A percentile compares a stretch with the other conserved stretches of the same genome.
Conservation (phyloP, 441 rosid species). For the Rhodomyrtus psidioides region DNA sequence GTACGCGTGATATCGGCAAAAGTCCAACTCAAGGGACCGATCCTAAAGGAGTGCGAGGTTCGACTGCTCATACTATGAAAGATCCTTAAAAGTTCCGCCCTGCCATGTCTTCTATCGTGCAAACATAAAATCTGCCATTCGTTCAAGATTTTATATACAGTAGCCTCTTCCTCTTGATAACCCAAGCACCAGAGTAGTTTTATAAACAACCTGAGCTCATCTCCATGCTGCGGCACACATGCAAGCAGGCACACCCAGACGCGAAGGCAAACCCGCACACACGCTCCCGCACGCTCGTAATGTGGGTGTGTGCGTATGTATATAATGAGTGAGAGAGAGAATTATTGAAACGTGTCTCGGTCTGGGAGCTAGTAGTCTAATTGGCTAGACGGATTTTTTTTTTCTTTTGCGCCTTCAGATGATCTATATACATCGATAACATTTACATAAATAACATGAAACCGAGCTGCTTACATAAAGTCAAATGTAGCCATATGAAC, state of each 20-base stretch:
- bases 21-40: not conserved
- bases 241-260: not conserved
- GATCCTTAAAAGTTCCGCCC: not conserved
- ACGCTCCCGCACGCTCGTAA: not conserved
- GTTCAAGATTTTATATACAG: not conserved
- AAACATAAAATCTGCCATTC: not conserved
- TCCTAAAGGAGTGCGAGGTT: not conserved
- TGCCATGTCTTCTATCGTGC: not conserved
- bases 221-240: not conserved
- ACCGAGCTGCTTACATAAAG: not conserved
- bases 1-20: not conserved
- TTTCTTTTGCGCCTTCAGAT: not conserved
- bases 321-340: not conserved
- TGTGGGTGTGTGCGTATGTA: not conserved
- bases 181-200: not conserved
- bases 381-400: not conserved
- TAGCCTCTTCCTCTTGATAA: not conserved
- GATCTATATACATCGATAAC: not conserved
- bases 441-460: not conserved
- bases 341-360: not conserved
- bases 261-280: not conserved
- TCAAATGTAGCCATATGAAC: slow-evolving; percentile 21
- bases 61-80: not conserved
- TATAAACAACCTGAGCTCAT: not conserved
- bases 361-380: not conserved